A percentile compares a stretch with the other conserved stretches of the same genome.
These are phyloP conservation scores for Auxenochlorella pyrenoidosa DNA, from an alignment of 139 green algal genomes.

Conservation along the genomic window DNA sequence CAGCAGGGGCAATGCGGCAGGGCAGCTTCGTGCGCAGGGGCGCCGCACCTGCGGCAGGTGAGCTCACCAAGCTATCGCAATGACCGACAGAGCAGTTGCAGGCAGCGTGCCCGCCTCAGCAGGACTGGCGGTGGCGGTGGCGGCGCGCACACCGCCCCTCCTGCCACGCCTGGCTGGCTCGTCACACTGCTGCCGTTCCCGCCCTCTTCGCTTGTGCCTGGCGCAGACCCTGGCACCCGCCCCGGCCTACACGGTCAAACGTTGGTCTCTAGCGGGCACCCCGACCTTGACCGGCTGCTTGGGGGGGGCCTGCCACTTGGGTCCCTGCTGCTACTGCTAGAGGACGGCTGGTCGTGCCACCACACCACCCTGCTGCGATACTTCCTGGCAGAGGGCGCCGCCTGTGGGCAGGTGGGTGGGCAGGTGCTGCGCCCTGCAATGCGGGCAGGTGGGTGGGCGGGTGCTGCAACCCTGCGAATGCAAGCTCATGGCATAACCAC, in stretches of 20 bases:
- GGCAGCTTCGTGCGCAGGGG: constrained; percentile 32
- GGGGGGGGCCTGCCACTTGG: constrained; percentile 81
- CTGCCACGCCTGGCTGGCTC: background rate
- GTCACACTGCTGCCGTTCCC: background rate
- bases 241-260: constrained; percentile 79
- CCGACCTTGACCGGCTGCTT: constrained; percentile 79
- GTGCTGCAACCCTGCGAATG: too few species aligned
- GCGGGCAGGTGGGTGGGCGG: too few species aligned
- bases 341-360: constrained; percentile 70
- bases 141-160: background rate
- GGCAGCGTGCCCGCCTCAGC: background rate
- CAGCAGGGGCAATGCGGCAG: constrained; percentile 7
- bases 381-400: constrained; percentile 80
- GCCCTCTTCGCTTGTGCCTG: background rate
- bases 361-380: constrained; percentile 76
- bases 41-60: constrained; percentile 9
- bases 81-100: too few species aligned
- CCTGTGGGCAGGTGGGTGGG: constrained; percentile 66
- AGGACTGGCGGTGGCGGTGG: background rate
- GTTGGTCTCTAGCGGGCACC: constrained; percentile 79
- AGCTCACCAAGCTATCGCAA: background rate
- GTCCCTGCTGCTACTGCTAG: constrained; percentile 70
- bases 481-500: too few species aligned
- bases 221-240: constrained; percentile 70
- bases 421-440: background rate